These are phyloP conservation scores for Mesembryanthemum crystallinum DNA, from an alignment of 148 eudicot genomes.

Conservation along the genomic window DNA sequence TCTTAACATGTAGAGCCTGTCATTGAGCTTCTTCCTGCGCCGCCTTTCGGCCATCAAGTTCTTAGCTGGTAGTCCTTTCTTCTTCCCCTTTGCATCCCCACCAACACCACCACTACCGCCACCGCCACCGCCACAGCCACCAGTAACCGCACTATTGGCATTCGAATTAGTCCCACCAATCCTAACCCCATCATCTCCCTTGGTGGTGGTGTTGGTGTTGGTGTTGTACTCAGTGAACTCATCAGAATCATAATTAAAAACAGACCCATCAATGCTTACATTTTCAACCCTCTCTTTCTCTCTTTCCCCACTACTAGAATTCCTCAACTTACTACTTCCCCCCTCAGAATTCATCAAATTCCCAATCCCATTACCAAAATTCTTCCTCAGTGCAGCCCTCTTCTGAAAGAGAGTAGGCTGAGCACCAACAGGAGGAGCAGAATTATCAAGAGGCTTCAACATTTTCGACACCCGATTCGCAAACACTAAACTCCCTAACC, in stretches of 20 bases:
- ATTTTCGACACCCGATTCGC: constrained; percentile 51
- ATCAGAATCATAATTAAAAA: constrained; percentile 78
- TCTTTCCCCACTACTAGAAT: constrained; percentile 10
- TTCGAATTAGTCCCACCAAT: constrained; percentile 57
- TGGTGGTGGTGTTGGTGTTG: constrained; percentile 4
- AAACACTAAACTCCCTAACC: constrained; percentile 43
- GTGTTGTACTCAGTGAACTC: constrained; percentile 48
- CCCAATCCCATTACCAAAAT: constrained; percentile 32
- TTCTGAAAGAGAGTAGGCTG: constrained; percentile 92
- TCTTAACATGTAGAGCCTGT: constrained; percentile 76
- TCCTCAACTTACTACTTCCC: constrained; percentile 6
- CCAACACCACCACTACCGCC: too few species aligned
- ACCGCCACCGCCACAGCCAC: constrained; percentile 43
- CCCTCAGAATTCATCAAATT: constrained; percentile 37
- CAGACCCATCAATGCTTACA: constrained; percentile 66
- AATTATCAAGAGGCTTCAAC: constrained; percentile 75
- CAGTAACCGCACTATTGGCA: constrained; percentile 48
- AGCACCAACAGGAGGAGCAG: constrained; percentile 56
- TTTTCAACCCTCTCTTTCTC: constrained; percentile 48
- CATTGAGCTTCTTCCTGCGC: constrained; percentile 65
- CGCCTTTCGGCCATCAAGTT: constrained; percentile 80
- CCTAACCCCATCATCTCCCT: constrained; percentile 37
- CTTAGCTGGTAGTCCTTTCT: constrained; percentile 76
- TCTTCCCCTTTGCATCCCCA: too few species aligned
- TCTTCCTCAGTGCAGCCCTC: constrained; percentile 83